Conservation (phyloP, 208 protist genomes). For the Willaertia magna region DNA sequence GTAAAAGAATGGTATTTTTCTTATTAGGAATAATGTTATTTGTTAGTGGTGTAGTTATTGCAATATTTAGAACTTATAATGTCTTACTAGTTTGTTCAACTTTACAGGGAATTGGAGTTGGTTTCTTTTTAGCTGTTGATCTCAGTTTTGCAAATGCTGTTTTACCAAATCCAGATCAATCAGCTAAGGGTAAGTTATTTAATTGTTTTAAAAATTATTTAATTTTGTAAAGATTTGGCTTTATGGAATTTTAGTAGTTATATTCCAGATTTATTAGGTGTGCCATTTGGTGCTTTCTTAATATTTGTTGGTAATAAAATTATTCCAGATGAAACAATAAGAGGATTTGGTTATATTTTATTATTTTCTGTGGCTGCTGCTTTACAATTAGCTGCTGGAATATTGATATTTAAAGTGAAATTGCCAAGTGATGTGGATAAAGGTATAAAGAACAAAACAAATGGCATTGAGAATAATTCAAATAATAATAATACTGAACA, state of each 20-base stretch:
- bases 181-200: no score
- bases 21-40: not conserved
- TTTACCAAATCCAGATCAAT: not conserved
- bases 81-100: not conserved
- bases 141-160: not conserved
- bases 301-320: not conserved
- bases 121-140: not conserved
- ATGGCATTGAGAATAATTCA: no score
- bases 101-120: not conserved
- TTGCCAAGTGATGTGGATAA: not conserved
- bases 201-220: no score
- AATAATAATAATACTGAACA: no score
- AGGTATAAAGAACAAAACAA: no score
- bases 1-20: not conserved
- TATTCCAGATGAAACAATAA: not conserved
- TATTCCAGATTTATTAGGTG: not conserved
- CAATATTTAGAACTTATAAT: not conserved
- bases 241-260: not conserved
- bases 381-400: not conserved
- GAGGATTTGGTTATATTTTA: not conserved
- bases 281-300: not conserved
- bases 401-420: not conserved
- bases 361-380: not conserved
- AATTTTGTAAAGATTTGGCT: not conserved
- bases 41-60: not conserved